These are phyloP conservation scores for Tolypocladium paradoxum DNA, from an alignment of 2,329 filamentous ascomycete genomes.

Conservation along the genomic window DNA sequence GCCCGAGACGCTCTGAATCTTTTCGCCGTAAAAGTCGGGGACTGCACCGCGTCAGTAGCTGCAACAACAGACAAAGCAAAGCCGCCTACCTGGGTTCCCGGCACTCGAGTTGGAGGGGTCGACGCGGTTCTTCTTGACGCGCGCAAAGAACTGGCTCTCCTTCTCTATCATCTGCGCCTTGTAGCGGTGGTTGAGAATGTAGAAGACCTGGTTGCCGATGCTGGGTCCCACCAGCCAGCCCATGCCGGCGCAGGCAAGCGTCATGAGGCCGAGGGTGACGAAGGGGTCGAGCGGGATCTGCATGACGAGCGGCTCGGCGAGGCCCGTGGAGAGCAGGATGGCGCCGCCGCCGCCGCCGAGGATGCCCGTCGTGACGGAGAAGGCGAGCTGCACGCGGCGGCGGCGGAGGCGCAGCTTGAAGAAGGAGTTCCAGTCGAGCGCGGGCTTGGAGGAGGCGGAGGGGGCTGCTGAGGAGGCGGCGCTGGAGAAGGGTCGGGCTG, in stretches of 20 bases:
- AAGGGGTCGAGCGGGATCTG: slow-evolving; percentile 81
- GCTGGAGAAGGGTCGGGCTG: slow-evolving; percentile 8
- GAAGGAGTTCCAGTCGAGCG: slow-evolving; percentile 80
- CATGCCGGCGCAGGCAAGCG: slow-evolving; percentile 62
- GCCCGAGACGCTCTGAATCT: slow-evolving; percentile 84
- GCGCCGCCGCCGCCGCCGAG: slow-evolving; percentile 52
- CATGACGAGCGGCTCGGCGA: slow-evolving; percentile 59
- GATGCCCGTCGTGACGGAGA: slow-evolving; percentile 57
- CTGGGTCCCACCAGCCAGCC: slow-evolving; percentile 86
- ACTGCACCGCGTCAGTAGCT: slow-evolving; percentile 34
- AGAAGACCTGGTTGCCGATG: slow-evolving; percentile 71
- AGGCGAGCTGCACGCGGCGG: slow-evolving; percentile 70
- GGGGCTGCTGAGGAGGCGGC: neutral
- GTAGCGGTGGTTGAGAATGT: slow-evolving; percentile 59
- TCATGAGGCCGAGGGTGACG: slow-evolving; percentile 71
- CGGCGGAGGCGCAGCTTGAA: slow-evolving; percentile 82
- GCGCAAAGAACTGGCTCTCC: slow-evolving; percentile 85
- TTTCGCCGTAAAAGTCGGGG: slow-evolving; percentile 97
- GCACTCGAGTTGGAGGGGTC: slow-evolving; percentile 84
- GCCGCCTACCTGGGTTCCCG: slow-evolving; percentile 60
- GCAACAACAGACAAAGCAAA: neutral
- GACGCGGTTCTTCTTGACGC: slow-evolving; percentile 85
- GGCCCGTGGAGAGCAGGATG: slow-evolving; percentile 55
- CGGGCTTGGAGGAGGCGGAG: neutral
- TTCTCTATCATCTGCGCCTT: slow-evolving; percentile 71